These are phyloP conservation scores for Gomphus bonarii DNA, from an alignment of 1,284 basidiomycete genomes.

Conservation along the genomic window DNA sequence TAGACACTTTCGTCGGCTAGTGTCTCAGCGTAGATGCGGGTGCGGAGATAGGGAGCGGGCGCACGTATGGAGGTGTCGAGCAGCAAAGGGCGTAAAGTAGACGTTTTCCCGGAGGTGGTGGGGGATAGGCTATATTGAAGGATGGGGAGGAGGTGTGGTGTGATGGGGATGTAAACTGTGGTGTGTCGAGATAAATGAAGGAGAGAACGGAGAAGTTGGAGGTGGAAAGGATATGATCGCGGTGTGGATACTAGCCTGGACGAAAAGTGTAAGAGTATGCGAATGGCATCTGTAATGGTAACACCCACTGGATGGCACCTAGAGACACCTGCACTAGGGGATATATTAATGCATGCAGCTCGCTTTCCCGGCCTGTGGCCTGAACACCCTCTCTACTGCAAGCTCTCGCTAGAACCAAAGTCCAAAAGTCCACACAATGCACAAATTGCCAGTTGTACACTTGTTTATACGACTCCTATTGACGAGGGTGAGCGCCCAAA, in stretches of 20 bases:
- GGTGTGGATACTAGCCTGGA: slow-evolving; percentile 75
- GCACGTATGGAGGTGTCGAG: slow-evolving; percentile 82
- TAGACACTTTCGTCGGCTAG: slow-evolving; percentile 77
- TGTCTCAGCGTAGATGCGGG: slow-evolving; percentile 78
- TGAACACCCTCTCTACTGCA: slow-evolving; percentile 50
- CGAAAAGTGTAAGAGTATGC: background rate
- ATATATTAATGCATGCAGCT: slow-evolving; percentile 84
- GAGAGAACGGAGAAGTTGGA: slow-evolving; percentile 67
- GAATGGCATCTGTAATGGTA: slow-evolving; percentile 8
- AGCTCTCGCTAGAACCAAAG: slow-evolving; percentile 75
- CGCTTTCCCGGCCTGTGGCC: slow-evolving; percentile 52
- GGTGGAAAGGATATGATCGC: slow-evolving; percentile 73
- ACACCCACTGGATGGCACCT: slow-evolving; percentile 74
- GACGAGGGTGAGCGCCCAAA: background rate
- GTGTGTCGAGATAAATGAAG: slow-evolving; percentile 70
- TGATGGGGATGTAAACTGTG: slow-evolving; percentile 80
- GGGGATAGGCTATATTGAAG: slow-evolving; percentile 70
- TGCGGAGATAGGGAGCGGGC: slow-evolving; percentile 84
- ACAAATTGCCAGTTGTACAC: slow-evolving; percentile 99
- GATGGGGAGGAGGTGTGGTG: slow-evolving; percentile 82
- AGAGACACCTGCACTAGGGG: slow-evolving; percentile 92
- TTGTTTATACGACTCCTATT: slow-evolving; percentile 77
- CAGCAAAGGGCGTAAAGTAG: slow-evolving; percentile 86
- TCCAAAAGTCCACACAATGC: slow-evolving; percentile 96
- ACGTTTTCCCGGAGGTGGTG: slow-evolving; percentile 70